Conservation (phyloP, 768 basidiomycete genomes). For the Arthromyces matolae region DNA sequence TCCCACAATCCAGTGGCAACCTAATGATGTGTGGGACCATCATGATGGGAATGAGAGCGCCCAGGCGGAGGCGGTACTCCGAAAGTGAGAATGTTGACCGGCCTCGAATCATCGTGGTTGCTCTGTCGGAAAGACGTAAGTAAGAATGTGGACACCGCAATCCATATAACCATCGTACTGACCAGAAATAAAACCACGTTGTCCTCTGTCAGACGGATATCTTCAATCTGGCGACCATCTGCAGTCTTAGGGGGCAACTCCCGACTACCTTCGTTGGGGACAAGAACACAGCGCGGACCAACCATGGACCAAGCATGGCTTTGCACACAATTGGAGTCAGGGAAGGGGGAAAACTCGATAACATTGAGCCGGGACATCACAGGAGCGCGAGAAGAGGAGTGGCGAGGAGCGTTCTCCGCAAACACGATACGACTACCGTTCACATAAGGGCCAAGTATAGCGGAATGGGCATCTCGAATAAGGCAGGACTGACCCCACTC, state of each 20-base stretch:
- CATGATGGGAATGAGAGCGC: constrained; percentile 22
- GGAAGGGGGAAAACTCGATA: constrained; percentile 44
- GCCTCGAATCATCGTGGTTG: constrained; percentile 33
- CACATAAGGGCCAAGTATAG: constrained; percentile 37
- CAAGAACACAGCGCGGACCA: constrained; percentile 37
- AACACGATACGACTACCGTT: constrained; percentile 47
- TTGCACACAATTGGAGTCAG: constrained; percentile 28
- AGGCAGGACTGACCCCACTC: constrained; percentile 52
- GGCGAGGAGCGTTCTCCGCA: constrained; percentile 33
- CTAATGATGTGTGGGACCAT: constrained; percentile 19
- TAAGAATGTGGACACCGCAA: constrained; percentile 2
- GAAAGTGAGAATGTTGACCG: constrained; percentile 47
- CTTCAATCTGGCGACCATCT: constrained; percentile 43
- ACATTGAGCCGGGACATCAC: constrained; percentile 30
- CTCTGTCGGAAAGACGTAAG: constrained; percentile 26
- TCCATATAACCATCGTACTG: constrained; percentile 19
- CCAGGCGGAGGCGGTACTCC: constrained; percentile 29
- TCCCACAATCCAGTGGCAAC: not conserved
- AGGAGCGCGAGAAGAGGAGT: constrained; percentile 15
- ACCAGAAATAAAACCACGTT: constrained; percentile 57
- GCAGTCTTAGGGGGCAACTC: constrained; percentile 43
- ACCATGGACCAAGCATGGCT: constrained; percentile 37
- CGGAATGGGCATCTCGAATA: constrained; percentile 37
- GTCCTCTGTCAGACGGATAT: constrained; percentile 55
- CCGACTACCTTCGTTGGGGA: constrained; percentile 40